A percentile compares a stretch with the other conserved stretches of the same genome.
phyloP scores from a whole-genome alignment of 257 asterid species.

The Paraleonurus japonicus region DNA sequence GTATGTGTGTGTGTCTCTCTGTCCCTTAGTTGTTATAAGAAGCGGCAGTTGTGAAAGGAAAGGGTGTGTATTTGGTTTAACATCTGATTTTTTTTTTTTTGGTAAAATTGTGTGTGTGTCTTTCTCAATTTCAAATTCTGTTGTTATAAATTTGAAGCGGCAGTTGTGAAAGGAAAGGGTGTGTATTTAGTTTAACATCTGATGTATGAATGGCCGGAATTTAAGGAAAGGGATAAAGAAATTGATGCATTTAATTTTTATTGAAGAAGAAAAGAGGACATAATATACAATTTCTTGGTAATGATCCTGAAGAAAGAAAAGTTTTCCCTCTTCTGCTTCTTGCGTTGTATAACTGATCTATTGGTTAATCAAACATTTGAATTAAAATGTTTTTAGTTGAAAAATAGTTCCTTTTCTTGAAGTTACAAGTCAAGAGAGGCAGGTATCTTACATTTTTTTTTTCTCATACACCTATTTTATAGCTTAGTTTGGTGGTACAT shows the following conservation, averaged over 20 bases:
- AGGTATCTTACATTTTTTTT: not conserved
- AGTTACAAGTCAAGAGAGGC: not conserved
- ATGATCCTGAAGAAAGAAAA: not conserved
- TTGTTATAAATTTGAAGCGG: no score
- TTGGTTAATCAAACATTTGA: not conserved
- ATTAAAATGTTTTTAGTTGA: conserved; percentile 8
- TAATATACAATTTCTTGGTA: conserved; percentile 15
- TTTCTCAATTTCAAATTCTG: no score
- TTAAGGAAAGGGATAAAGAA: not conserved
- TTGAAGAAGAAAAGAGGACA: not conserved
- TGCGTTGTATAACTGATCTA: conserved; percentile 15
- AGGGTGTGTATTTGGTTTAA: not conserved
- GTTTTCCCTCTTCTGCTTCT: conserved; percentile 21
- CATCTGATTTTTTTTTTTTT: no score
- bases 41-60: conserved; percentile 11
- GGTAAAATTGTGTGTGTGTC: no score
- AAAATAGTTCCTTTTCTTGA: not conserved
- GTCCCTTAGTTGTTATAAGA: no score
- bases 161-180: conserved; percentile 3
- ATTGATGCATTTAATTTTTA: conserved; percentile 16
- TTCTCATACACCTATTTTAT: not conserved
- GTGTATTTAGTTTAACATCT: not conserved
- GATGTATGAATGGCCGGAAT: not conserved
- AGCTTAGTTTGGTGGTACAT: no score
- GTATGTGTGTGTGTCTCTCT: no score